These are phyloP conservation scores for Blastobotrys arbuscula DNA, from an alignment of 1,139 yeast genomes.

Conservation along the genomic window DNA sequence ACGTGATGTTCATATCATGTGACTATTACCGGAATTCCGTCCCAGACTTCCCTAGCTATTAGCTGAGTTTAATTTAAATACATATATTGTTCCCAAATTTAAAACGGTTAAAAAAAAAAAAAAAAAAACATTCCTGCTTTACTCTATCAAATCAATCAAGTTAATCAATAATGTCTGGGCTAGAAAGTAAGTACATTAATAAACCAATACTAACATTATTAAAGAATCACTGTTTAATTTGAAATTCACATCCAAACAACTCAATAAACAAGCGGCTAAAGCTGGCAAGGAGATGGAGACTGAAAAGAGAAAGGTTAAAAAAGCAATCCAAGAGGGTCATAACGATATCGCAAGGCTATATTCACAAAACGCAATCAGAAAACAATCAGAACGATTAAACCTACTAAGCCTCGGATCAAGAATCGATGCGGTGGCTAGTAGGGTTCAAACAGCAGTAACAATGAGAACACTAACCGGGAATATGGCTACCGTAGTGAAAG, in stretches of 20 bases:
- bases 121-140: too few species aligned
- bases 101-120: too few species aligned
- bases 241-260: constrained; percentile 86
- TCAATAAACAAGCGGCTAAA: constrained; percentile 81
- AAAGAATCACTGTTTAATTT: constrained; percentile 50
- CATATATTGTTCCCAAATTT: too few species aligned
- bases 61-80: too few species aligned
- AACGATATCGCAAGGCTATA: constrained; percentile 90
- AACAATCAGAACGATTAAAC: constrained; percentile 80
- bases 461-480: constrained; percentile 93
- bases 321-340: constrained; percentile 80
- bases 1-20: too few species aligned
- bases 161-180: constrained; percentile 38
- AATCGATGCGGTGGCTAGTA: constrained; percentile 91
- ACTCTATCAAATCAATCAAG: neutral
- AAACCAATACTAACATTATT: constrained; percentile 2
- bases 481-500: constrained; percentile 87
- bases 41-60: too few species aligned
- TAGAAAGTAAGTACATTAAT: constrained; percentile 39
- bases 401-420: constrained; percentile 78
- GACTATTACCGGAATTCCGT: too few species aligned
- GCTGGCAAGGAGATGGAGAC: constrained; percentile 86
- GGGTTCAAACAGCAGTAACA: constrained; percentile 96
- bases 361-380: constrained; percentile 94
- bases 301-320: constrained; percentile 86